phyloP scores from a whole-genome alignment of 139 green algal genomes.

The Chlamydomonas sp. region DNA sequence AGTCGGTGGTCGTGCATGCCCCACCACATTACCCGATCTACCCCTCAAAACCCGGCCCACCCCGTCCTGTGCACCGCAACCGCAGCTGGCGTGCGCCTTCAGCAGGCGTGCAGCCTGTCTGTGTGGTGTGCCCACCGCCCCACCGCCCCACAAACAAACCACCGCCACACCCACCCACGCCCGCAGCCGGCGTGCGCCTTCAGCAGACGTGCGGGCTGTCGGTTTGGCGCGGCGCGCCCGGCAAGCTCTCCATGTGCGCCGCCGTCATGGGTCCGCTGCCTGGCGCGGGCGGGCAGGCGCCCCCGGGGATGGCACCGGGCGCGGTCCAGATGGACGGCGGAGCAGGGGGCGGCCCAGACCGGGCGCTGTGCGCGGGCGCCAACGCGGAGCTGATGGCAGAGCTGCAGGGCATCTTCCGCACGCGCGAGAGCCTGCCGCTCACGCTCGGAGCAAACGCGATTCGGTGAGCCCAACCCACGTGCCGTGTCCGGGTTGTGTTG shows the following conservation, averaged over 20 bases:
- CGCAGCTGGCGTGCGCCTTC: conserved; percentile 34
- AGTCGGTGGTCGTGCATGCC: no score
- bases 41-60: neutral
- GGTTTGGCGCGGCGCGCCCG: neutral
- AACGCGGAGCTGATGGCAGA: conserved; percentile 21
- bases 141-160: no score
- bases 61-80: conserved; percentile 9
- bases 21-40: neutral
- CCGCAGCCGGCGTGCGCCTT: conserved; percentile 33
- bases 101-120: conserved; percentile 23
- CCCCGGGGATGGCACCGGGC: no score
- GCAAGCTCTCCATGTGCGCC: conserved; percentile 2
- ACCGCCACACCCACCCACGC: conserved; percentile 12
- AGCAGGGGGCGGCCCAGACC: neutral
- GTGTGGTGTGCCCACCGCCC: neutral
- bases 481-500: no score
- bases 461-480: no score
- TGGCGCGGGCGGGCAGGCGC: neutral
- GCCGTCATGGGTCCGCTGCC: neutral
- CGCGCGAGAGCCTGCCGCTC: neutral
- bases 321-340: no score
- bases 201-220: conserved; percentile 26
- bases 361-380: conserved; percentile 1
- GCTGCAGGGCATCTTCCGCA: conserved; percentile 1
- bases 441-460: neutral